These are phyloP conservation scores for Termitomyces sp. DNA, from an alignment of 768 basidiomycete genomes.

Conservation along the genomic window DNA sequence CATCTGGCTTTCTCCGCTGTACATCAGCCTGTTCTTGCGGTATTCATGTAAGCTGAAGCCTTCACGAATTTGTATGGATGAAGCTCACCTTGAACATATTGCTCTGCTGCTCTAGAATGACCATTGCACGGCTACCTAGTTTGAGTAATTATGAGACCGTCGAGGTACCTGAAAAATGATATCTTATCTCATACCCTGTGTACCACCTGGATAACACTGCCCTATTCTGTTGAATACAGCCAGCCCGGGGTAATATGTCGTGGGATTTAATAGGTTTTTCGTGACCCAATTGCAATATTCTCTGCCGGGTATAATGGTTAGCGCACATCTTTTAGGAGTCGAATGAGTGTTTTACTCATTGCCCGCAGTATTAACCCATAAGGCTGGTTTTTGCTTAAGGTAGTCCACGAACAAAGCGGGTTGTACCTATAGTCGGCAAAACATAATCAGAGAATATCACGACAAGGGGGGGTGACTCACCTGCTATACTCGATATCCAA, in stretches of 20 bases:
- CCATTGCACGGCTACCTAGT: background rate
- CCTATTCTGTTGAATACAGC: background rate
- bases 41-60: background rate
- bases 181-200: background rate
- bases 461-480: background rate
- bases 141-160: background rate
- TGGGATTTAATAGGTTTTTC: background rate
- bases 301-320: background rate
- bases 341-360: background rate
- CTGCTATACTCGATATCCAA: background rate
- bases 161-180: background rate
- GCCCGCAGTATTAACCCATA: background rate
- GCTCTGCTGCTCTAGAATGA: background rate
- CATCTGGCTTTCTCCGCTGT: no score
- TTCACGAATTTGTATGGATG: background rate
- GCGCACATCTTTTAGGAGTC: background rate
- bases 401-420: background rate
- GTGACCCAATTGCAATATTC: background rate
- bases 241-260: background rate
- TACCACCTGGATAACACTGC: constrained; percentile 1
- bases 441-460: background rate
- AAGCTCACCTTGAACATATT: background rate
- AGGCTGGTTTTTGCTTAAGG: background rate
- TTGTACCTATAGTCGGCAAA: background rate
- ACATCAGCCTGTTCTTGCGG: background rate